Evolutionary conservation across 129 eudicot species (phyloP), one percentile per base, ranked within the genome.

Genomic region (Gnaphalium uliginosum): DNA sequence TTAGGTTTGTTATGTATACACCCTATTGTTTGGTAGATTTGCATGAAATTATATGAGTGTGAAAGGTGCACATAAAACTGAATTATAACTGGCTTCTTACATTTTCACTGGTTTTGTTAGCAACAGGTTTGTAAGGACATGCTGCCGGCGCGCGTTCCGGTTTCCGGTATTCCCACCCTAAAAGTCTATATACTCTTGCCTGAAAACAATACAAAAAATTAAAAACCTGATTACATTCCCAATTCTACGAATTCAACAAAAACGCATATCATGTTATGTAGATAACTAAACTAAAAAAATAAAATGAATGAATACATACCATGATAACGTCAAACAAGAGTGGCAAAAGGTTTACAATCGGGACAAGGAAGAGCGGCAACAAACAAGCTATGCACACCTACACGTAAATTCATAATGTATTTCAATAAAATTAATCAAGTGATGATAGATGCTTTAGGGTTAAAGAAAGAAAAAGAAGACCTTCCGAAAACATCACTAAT

Each of bases 291-390:
- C 13, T 11, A 61, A 5, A 62, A 62, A 24, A 26, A 4, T 5
- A 63, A 1, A 30, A 29, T 29, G 1, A 39, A 41, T 80, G 56
- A 29, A 50, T 75, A 83, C 89, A 66, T 75, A 90, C 96, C 93
- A 87, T 81, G 81, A 87, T 59, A 17, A 79, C 8, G 75, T 90
- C 86, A 65, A 90, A 87, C 29, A 90, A 25, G 30, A 90, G 43
- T 0, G 96, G 96, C 74, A 90, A 60, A 39, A 86, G 73, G 78
- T 90, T 90, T 71, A 90, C 89, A 57, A 90, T 85, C 43, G 96
- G 96, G 33, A 90, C 83, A 65, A 90, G 92, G 81, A 90, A 90
- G 9, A 90, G 86, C 73, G 96, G 96, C 81, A 90, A 75, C 84
- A 90, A 77, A 78, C 96, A 90, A 68, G 85, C 87, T 57, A 90